A percentile compares a stretch with the other conserved stretches of the same genome.
These are phyloP conservation scores for Stylonectria norvegica DNA, from an alignment of 2,329 filamentous ascomycete species.

Conservation along the genomic window DNA sequence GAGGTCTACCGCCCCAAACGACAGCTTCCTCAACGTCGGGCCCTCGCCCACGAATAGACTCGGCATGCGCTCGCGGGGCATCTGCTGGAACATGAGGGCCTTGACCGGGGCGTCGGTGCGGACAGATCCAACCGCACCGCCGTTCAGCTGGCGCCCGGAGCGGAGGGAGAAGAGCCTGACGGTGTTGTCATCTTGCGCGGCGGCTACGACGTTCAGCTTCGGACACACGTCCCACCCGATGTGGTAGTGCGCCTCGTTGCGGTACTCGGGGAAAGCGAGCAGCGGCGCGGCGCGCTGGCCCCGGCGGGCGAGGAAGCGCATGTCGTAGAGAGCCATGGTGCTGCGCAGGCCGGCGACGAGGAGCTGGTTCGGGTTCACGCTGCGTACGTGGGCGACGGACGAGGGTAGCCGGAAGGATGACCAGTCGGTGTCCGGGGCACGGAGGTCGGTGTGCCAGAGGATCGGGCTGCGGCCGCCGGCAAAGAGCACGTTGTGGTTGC, in stretches of 20 bases:
- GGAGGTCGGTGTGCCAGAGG: slow-evolving; percentile 46
- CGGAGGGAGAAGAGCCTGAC: slow-evolving; percentile 49
- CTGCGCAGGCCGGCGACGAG: slow-evolving; percentile 50
- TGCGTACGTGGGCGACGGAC: slow-evolving; percentile 48
- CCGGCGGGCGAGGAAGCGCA: slow-evolving; percentile 40
- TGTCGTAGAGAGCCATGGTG: slow-evolving; percentile 54
- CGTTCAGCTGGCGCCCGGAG: slow-evolving; percentile 40
- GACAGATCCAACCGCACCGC: slow-evolving; percentile 23
- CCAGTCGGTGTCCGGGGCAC: slow-evolving; percentile 34
- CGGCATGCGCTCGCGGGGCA: slow-evolving; percentile 42
- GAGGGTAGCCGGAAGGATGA: slow-evolving; percentile 35
- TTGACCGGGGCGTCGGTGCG: slow-evolving; percentile 33
- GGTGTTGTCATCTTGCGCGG: slow-evolving; percentile 49
- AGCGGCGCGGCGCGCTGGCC: slow-evolving; percentile 35
- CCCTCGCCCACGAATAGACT: slow-evolving; percentile 48
- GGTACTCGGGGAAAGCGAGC: slow-evolving; percentile 47
- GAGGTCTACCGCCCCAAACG: slow-evolving; percentile 34
- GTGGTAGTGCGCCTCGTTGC: slow-evolving; percentile 46
- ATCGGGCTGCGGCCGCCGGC: slow-evolving; percentile 49
- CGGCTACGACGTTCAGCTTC: slow-evolving; percentile 49
- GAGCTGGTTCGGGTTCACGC: slow-evolving; percentile 47
- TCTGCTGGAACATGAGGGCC: slow-evolving; percentile 43
- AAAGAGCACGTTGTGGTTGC: slow-evolving; percentile 44
- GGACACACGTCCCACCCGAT: slow-evolving; percentile 51
- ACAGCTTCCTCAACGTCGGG: slow-evolving; percentile 39